Evolutionary conservation across 208 protist genomes (phyloP).

Genomic region (Leishmania martiniquensis): DNA sequence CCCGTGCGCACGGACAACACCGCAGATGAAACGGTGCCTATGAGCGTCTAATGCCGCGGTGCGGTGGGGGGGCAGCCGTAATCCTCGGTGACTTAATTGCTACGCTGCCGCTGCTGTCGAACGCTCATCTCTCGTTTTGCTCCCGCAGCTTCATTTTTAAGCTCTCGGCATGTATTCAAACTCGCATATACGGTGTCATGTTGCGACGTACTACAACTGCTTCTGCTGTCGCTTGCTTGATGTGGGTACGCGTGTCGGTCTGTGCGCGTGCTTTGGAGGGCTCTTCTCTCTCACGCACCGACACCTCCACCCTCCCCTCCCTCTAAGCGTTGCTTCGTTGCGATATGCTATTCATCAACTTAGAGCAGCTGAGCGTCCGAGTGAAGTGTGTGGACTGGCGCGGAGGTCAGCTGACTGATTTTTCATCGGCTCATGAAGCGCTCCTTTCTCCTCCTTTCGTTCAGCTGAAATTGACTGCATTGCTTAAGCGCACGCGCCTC

Average conservation of each 20-base stretch:
- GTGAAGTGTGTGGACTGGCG: too few relatives aligned
- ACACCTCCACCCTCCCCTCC: neutral
- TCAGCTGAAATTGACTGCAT: too few relatives aligned
- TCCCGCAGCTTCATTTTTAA: neutral
- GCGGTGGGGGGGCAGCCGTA: too few relatives aligned
- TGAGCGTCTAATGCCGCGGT: constrained; percentile 1
- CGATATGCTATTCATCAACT: neutral
- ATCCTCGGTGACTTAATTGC: too few relatives aligned
- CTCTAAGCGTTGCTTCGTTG: neutral
- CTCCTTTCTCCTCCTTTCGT: too few relatives aligned
- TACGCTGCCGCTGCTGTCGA: neutral
- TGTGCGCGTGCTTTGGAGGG: neutral
- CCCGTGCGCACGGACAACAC: constrained; percentile 45
- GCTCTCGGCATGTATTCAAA: neutral
- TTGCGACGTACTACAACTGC: neutral
- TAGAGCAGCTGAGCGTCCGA: neutral
- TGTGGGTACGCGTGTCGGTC: neutral
- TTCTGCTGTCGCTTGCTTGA: neutral
- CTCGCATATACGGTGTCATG: neutral
- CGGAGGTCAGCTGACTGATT: too few relatives aligned
- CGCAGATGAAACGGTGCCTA: constrained; percentile 29
- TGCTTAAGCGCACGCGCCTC: too few relatives aligned
- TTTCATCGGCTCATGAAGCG: too few relatives aligned
- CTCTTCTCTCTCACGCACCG: neutral
- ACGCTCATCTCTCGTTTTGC: neutral